Conservation (phyloP, 139 green algal species). For the Coccomyxa sp. region DNA sequence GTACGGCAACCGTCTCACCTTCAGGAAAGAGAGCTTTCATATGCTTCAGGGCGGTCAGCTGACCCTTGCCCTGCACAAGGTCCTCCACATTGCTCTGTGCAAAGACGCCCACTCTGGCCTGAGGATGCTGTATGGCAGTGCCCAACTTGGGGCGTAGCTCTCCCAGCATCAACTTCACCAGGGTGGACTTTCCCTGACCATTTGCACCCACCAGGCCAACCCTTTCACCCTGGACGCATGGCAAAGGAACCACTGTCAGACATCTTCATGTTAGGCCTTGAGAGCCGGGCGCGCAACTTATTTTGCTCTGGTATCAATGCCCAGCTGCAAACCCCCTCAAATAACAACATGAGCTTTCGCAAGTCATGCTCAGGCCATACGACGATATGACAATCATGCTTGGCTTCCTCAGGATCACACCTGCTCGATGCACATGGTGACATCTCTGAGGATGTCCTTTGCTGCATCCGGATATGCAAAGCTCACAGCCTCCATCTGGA, state of each 20-base stretch:
- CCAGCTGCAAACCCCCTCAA: background rate
- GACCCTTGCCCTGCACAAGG: background rate
- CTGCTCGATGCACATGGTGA: conserved; percentile 60
- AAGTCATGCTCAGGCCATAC: background rate
- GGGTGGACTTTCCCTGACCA: conserved; percentile 54
- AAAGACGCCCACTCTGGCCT: conserved; percentile 48
- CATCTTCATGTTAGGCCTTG: background rate
- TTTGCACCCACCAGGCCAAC: conserved; percentile 21
- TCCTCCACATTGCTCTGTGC: conserved; percentile 58
- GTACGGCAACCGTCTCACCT: background rate
- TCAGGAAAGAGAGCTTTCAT: conserved; percentile 10
- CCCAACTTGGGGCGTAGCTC: conserved; percentile 18
- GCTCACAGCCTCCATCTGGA: conserved; percentile 44
- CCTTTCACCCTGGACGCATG: background rate
- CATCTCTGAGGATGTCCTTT: conserved; percentile 15
- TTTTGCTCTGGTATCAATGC: background rate
- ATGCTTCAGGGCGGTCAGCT: conserved; percentile 6
- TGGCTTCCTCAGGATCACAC: background rate
- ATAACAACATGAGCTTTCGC: background rate
- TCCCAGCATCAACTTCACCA: conserved; percentile 52
- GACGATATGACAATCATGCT: background rate
- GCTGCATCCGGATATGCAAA: conserved; percentile 34
- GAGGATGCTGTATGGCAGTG: conserved; percentile 3
- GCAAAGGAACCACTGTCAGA: background rate
- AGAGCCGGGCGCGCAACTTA: background rate